Conservation (phyloP, 768 basidiomycete genomes). For the Boletus huronensis region DNA sequence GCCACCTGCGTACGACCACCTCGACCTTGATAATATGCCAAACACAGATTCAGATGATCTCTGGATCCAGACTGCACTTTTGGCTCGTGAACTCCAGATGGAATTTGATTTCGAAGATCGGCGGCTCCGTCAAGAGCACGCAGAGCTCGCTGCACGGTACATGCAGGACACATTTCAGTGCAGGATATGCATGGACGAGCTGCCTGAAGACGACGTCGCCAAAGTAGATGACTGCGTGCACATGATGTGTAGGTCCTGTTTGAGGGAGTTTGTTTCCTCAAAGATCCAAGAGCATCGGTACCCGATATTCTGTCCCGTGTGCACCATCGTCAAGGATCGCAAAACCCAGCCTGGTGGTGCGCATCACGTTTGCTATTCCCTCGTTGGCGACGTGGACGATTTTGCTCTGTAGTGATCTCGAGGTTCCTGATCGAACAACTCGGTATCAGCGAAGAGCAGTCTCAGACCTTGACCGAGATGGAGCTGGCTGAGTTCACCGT, state of each 20-base stretch:
- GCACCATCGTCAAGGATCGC: slow-evolving; percentile 32
- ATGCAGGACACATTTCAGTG: slow-evolving; percentile 45
- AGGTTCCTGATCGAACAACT: slow-evolving; percentile 38
- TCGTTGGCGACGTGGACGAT: neutral
- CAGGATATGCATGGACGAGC: slow-evolving; percentile 52
- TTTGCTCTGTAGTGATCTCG: slow-evolving; percentile 35
- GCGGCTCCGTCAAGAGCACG: slow-evolving; percentile 34
- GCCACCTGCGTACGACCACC: slow-evolving; percentile 9
- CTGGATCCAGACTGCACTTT: slow-evolving; percentile 4
- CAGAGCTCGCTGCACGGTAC: slow-evolving; percentile 24
- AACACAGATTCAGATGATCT: neutral
- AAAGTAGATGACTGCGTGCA: slow-evolving; percentile 48
- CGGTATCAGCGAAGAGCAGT: slow-evolving; percentile 44
- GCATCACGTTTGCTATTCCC: neutral
- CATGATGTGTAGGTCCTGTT: slow-evolving; percentile 51
- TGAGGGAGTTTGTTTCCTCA: slow-evolving; percentile 39
- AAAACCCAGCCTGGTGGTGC: slow-evolving; percentile 32
- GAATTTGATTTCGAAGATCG: slow-evolving; percentile 41
- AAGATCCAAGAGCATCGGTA: slow-evolving; percentile 52
- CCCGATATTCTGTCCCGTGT: slow-evolving; percentile 62
- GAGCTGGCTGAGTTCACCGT: slow-evolving; percentile 43
- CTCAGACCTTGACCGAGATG: slow-evolving; percentile 42
- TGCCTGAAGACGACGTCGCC: slow-evolving; percentile 41
- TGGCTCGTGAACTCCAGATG: slow-evolving; percentile 34
- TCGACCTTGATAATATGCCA: slow-evolving; percentile 4